Conservation (phyloP, 1,284 basidiomycete genomes). For the Sphagnurus paluster region DNA sequence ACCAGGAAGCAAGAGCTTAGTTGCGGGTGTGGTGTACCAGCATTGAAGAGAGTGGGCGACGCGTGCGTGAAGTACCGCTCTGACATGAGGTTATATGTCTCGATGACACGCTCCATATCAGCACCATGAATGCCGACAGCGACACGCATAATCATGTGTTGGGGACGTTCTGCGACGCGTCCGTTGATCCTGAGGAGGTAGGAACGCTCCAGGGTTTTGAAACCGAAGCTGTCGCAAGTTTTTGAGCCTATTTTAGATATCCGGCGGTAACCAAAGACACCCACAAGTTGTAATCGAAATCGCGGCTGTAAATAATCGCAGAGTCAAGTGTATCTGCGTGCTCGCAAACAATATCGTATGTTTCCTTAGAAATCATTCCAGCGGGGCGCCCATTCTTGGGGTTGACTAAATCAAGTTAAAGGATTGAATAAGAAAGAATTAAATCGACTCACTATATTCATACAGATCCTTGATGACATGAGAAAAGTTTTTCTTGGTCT, state of each 20-base stretch:
- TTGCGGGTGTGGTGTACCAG: constrained; percentile 94
- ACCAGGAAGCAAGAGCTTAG: constrained; percentile 98
- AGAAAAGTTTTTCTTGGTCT: constrained; percentile 97
- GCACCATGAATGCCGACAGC: constrained; percentile 95
- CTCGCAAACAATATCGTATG: constrained; percentile 81
- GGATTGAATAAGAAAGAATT: not conserved
- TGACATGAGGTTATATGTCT: constrained; percentile 96
- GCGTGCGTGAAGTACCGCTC: constrained; percentile 98
- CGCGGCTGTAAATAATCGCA: constrained; percentile 96
- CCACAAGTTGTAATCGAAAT: constrained; percentile 95
- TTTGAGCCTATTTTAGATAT: constrained; percentile 1
- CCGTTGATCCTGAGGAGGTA: constrained; percentile 95
- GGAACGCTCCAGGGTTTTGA: constrained; percentile 99
- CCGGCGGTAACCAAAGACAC: constrained; percentile 4
- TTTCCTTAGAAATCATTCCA: constrained; percentile 91
- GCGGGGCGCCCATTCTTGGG: constrained; percentile 90
- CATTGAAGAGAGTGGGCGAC: constrained; percentile 98
- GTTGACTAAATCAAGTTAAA: constrained; percentile 66
- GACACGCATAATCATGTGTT: constrained; percentile 99
- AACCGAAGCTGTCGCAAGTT: constrained; percentile 79
- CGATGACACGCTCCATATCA: constrained; percentile 87
- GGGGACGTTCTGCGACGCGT: constrained; percentile 95
- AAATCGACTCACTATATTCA: constrained; percentile 66
- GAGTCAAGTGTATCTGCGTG: constrained; percentile 89
- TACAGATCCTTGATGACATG: constrained; percentile 91